These are phyloP conservation scores for Alternaria alternata DNA, from an alignment of 2,329 filamentous ascomycete species.

Conservation along the genomic window DNA sequence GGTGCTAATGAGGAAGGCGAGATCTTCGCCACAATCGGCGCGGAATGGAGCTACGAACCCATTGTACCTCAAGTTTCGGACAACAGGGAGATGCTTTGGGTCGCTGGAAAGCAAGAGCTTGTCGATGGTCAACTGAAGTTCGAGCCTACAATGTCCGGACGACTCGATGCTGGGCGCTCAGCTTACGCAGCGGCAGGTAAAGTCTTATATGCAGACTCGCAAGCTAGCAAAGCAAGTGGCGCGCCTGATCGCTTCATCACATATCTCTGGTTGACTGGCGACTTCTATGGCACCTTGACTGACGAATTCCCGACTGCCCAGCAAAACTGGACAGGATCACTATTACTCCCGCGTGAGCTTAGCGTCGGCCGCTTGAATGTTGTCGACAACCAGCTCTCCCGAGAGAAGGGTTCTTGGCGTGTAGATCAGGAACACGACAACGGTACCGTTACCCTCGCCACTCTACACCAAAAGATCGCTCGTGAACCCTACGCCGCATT, in stretches of 20 bases:
- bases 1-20: conserved; percentile 54
- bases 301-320: conserved; percentile 51
- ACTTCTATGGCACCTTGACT: conserved; percentile 50
- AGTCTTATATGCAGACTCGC: conserved; percentile 49
- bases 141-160: conserved; percentile 53
- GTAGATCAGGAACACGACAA: conserved; percentile 38
- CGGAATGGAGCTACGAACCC: conserved; percentile 55
- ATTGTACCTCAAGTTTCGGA: conserved; percentile 52
- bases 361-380: conserved; percentile 55
- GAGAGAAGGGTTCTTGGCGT: conserved; percentile 53
- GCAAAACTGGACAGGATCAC: conserved; percentile 57
- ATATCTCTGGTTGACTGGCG: conserved; percentile 56
- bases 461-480: conserved; percentile 52
- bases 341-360: conserved; percentile 56
- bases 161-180: conserved; percentile 53
- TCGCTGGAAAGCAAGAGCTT: conserved; percentile 47
- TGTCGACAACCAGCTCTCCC: conserved; percentile 52
- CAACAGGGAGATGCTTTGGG: conserved; percentile 55
- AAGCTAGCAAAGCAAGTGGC: conserved; percentile 50
- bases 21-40: conserved; percentile 53
- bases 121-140: conserved; percentile 43
- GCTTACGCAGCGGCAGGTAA: conserved; percentile 58
- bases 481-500: conserved; percentile 49
- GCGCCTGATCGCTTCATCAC: conserved; percentile 54
- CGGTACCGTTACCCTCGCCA: conserved; percentile 50